Evolutionary conservation across 371 early-diverging fungal genomes (phyloP).

Genomic region (Mycotypha africana): DNA sequence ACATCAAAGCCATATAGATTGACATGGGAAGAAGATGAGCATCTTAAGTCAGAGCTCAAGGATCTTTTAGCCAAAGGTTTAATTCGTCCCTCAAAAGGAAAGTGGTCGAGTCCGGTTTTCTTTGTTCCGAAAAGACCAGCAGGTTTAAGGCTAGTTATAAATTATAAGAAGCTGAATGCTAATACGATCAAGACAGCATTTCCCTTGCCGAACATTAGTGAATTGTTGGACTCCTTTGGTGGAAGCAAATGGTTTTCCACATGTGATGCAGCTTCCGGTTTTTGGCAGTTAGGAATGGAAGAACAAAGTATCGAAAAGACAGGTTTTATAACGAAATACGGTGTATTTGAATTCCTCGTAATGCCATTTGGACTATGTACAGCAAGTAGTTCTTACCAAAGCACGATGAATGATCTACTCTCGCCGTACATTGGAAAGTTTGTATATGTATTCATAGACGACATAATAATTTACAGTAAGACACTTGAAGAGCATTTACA

Average conservation of each 20-base stretch:
- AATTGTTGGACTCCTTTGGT: conserved; percentile 23
- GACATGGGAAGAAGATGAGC: conserved; percentile 9
- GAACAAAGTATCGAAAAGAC: conserved; percentile 33
- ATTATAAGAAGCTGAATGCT: conserved; percentile 27
- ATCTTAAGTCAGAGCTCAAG: conserved; percentile 5
- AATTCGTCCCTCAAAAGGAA: conserved; percentile 9
- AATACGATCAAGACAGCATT: conserved; percentile 27
- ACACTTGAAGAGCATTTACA: conserved; percentile 29
- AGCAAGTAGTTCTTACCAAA: conserved; percentile 42
- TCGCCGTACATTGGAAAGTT: conserved; percentile 23
- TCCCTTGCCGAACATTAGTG: conserved; percentile 38
- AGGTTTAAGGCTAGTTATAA: conserved; percentile 24
- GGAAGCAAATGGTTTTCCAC: background rate
- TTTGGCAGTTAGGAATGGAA: conserved; percentile 27
- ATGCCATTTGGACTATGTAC: conserved; percentile 53
- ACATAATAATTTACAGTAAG: conserved; percentile 33
- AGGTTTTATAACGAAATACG: conserved; percentile 42
- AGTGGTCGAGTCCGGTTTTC: conserved; percentile 26
- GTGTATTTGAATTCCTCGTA: conserved; percentile 39
- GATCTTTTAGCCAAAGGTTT: conserved; percentile 4
- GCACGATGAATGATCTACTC: conserved; percentile 30
- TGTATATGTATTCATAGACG: conserved; percentile 46
- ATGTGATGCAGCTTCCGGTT: conserved; percentile 22
- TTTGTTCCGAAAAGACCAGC: conserved; percentile 41
- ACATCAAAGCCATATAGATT: conserved; percentile 6